Evolutionary conservation across 2,329 filamentous ascomycete genomes (phyloP).

Genomic region (Penicillium sp.): DNA sequence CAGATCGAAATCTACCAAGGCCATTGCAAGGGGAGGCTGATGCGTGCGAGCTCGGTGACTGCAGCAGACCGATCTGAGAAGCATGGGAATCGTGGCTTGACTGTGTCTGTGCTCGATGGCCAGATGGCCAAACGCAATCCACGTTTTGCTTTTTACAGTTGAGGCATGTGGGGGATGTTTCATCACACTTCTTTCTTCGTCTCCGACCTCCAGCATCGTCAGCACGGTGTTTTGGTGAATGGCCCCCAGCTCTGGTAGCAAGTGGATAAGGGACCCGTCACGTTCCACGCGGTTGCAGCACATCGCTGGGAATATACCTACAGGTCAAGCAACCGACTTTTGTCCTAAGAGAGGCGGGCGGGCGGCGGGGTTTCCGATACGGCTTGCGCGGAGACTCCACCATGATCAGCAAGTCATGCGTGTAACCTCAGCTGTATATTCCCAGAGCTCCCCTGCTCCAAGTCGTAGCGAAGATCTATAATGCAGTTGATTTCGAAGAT

Average conservation of each 20-base stretch:
- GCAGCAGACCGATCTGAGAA: background rate
- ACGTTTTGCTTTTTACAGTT: constrained; percentile 21
- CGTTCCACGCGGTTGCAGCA: background rate
- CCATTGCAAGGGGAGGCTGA: no score
- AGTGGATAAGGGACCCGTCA: background rate
- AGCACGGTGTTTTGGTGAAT: background rate
- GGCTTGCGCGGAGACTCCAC: background rate
- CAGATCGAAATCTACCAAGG: no score
- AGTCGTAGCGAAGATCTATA: no score
- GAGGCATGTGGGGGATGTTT: constrained; percentile 15
- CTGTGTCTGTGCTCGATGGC: background rate
- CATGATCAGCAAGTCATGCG: no score
- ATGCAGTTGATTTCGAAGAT: no score
- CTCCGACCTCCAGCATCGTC: constrained; percentile 15
- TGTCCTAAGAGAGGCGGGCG: constrained; percentile 28
- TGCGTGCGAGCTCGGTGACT: no score
- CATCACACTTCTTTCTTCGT: constrained; percentile 32
- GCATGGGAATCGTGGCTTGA: background rate
- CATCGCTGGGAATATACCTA: constrained; percentile 14
- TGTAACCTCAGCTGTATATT: no score
- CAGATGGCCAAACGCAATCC: constrained; percentile 20
- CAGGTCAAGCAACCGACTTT: constrained; percentile 32
- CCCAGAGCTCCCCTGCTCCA: no score
- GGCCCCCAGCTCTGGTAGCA: no score
- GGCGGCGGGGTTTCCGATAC: constrained; percentile 24